Evolutionary conservation across 208 protist genomes (phyloP).

Genomic region (Trypanosoma conorhini): DNA sequence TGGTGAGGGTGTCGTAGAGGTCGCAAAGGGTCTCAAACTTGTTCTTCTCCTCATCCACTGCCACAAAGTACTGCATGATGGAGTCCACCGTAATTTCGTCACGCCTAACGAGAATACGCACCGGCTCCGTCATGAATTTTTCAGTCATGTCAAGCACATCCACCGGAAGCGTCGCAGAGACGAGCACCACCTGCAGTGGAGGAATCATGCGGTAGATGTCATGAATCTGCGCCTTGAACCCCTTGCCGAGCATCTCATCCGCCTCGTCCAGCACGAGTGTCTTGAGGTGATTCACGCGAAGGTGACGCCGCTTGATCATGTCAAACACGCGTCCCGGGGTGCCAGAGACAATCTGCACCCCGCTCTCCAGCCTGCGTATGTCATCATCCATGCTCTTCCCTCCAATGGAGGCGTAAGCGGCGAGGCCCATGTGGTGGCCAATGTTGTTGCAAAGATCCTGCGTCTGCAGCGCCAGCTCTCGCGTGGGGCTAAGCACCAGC

Average conservation of each 20-base stretch:
- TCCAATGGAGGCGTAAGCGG: slow-evolving; percentile 89
- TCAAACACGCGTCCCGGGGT: slow-evolving; percentile 98
- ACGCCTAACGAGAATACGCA: slow-evolving; percentile 98
- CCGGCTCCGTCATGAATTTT: slow-evolving; percentile 99
- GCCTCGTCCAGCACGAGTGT: slow-evolving; percentile 99
- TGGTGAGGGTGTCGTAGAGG: slow-evolving; percentile 98
- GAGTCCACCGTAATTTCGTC: slow-evolving; percentile 99
- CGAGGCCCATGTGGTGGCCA: slow-evolving; percentile 93
- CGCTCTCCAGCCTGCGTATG: slow-evolving; percentile 86
- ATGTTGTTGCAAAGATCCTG: slow-evolving; percentile 94
- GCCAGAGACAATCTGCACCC: slow-evolving; percentile 96
- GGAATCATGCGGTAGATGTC: slow-evolving; percentile 97
- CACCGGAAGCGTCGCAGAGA: slow-evolving; percentile 88
- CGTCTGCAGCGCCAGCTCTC: slow-evolving; percentile 98
- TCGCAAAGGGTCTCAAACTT: slow-evolving; percentile 99
- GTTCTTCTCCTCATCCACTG: slow-evolving; percentile 98
- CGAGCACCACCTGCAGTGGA: slow-evolving; percentile 90
- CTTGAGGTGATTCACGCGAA: slow-evolving; percentile 86
- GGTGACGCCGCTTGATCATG: slow-evolving; percentile 94
- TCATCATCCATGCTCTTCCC: slow-evolving; percentile 95
- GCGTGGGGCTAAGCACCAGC: slow-evolving; percentile 97
- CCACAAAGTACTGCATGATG: slow-evolving; percentile 98
- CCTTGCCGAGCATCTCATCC: slow-evolving; percentile 99
- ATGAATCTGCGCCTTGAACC: slow-evolving; percentile 99
- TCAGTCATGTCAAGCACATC: slow-evolving; percentile 96